Evolutionary conservation across 495 filamentous ascomycete species (phyloP).

Genomic region (Friedmanniomyces endolithicus): DNA sequence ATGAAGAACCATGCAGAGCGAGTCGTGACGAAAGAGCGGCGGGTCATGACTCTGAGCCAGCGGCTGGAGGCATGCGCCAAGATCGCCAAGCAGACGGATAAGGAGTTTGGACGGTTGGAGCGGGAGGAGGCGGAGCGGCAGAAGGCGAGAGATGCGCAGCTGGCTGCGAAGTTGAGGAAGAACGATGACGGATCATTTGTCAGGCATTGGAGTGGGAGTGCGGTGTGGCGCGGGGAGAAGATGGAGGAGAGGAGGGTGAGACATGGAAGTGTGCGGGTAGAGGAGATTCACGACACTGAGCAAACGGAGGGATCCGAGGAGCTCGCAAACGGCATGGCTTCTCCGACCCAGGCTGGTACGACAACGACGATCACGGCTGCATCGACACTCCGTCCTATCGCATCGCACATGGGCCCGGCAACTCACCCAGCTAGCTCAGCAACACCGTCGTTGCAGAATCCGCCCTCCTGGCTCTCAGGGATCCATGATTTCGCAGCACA

Average conservation of each 20-base stretch:
- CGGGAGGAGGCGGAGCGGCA: constrained; percentile 83
- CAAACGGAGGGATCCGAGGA: not conserved
- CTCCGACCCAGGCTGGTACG: not conserved
- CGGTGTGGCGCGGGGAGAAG: constrained; percentile 62
- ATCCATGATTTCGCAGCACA: constrained; percentile 1
- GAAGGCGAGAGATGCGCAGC: constrained; percentile 55
- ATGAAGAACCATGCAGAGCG: constrained; percentile 81
- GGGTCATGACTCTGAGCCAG: constrained; percentile 74
- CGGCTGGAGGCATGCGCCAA: constrained; percentile 70
- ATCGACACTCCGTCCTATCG: not conserved
- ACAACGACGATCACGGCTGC: not conserved
- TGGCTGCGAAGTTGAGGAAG: constrained; percentile 66
- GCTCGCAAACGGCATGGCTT: not conserved
- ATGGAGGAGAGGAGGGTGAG: constrained; percentile 41
- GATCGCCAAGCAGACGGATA: constrained; percentile 72
- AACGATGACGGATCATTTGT: constrained; percentile 81
- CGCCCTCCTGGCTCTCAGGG: not conserved
- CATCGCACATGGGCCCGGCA: no score
- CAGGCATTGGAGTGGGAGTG: constrained; percentile 83
- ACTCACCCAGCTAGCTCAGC: no score
- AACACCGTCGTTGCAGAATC: not conserved
- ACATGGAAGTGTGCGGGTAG: constrained; percentile 47
- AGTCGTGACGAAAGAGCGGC: constrained; percentile 59
- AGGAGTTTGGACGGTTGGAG: constrained; percentile 68
- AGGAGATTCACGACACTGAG: constrained; percentile 37